These are phyloP conservation scores for Kluyveromyces aestuarii DNA, from an alignment of 805 yeast species.

Conservation along the genomic window DNA sequence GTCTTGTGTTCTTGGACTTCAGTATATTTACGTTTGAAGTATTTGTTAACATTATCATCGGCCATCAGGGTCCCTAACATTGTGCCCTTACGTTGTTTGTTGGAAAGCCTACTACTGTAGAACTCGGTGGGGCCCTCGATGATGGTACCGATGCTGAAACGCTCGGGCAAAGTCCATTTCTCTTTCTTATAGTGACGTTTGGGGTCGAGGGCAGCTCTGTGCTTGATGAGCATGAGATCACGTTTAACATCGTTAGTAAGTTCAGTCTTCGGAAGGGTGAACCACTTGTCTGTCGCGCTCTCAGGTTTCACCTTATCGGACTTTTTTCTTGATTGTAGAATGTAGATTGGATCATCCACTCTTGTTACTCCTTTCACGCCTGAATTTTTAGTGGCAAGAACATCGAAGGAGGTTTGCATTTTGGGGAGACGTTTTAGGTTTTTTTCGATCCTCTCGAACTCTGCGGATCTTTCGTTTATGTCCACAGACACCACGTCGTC, in stretches of 20 bases:
- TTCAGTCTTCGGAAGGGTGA: constrained; percentile 67
- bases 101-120: constrained; percentile 48
- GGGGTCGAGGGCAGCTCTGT: constrained; percentile 89
- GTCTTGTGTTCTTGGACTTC: constrained; percentile 63
- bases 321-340: constrained; percentile 7
- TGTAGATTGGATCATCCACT: constrained; percentile 7
- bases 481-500: constrained; percentile 10
- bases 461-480: constrained; percentile 5
- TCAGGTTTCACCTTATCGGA: constrained; percentile 6
- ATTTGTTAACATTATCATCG: constrained; percentile 58
- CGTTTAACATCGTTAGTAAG: constrained; percentile 49
- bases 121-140: constrained; percentile 76
- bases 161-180: constrained; percentile 66
- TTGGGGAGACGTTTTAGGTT: constrained; percentile 21
- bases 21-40: constrained; percentile 74
- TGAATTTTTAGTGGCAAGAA: constrained; percentile 7
- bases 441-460: constrained; percentile 22
- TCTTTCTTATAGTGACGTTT: constrained; percentile 91
- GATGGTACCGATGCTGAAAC: constrained; percentile 83
- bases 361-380: constrained; percentile 5
- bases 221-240: constrained; percentile 69
- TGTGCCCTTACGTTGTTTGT: constrained; percentile 66
- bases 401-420: constrained; percentile 23
- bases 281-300: constrained; percentile 54
- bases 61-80: constrained; percentile 76